Percentiles rank a stretch among this genome's conserved stretches.
phyloP scores from a whole-genome alignment of 495 filamentous ascomycete genomes.

The Penicillium manginii region DNA sequence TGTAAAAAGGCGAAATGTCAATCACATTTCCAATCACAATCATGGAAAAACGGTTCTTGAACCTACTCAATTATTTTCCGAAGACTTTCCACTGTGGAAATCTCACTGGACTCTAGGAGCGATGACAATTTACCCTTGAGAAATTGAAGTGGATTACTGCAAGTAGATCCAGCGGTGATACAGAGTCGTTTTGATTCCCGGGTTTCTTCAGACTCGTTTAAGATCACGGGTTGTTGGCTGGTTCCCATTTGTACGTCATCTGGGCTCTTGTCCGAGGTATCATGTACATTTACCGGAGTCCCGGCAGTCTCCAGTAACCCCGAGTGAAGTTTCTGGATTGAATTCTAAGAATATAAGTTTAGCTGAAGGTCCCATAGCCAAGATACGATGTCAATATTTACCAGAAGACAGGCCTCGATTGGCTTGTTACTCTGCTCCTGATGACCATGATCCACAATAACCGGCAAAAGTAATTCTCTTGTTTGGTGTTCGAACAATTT shows the following conservation, averaged over 20 bases:
- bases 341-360: constrained; percentile 29
- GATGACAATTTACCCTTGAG: constrained; percentile 25
- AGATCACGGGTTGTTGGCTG: constrained; percentile 13
- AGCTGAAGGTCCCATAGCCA: not conserved
- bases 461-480: constrained; percentile 29
- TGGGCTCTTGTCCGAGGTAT: not conserved
- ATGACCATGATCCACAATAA: constrained; percentile 29
- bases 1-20: constrained; percentile 15
- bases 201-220: constrained; percentile 9
- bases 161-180: constrained; percentile 11
- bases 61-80: constrained; percentile 38
- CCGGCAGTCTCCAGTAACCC: constrained; percentile 6
- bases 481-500: constrained; percentile 14
- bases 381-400: constrained; percentile 15
- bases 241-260: not conserved
- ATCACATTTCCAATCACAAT: not conserved
- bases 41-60: not conserved
- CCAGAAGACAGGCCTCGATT: constrained; percentile 34
- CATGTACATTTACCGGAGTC: not conserved
- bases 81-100: constrained; percentile 29
- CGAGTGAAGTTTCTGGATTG: constrained; percentile 24
- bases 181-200: constrained; percentile 36
- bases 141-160: constrained; percentile 17
- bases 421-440: constrained; percentile 10
- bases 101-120: constrained; percentile 22